Conservation (phyloP, 345 rosid genomes). For the Cardamine chenopodiifolia region DNA sequence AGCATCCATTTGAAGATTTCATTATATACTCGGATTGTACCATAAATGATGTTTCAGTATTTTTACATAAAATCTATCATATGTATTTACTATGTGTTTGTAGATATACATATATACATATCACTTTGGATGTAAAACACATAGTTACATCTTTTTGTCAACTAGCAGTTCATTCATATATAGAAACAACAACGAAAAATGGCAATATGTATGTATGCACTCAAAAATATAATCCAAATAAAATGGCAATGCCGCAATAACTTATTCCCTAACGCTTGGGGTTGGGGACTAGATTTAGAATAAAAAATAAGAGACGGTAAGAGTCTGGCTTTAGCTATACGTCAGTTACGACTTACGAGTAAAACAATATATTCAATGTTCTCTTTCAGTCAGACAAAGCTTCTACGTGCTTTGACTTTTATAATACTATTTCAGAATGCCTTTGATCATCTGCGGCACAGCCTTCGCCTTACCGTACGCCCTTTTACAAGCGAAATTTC, state of each 20-base stretch:
- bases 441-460: neutral
- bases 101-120: too few species aligned
- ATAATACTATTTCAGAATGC: neutral
- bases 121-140: neutral
- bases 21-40: too few species aligned
- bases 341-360: slow-evolving; percentile 18
- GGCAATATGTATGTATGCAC: neutral
- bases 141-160: neutral
- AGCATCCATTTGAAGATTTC: neutral
- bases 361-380: slow-evolving; percentile 26
- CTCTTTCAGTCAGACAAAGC: slow-evolving; percentile 28
- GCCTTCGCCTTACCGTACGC: neutral
- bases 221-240: neutral
- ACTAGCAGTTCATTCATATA: neutral
- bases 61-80: neutral
- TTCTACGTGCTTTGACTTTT: slow-evolving; percentile 15
- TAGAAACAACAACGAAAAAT: neutral
- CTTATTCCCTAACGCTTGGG: neutral
- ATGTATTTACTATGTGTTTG: neutral
- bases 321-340: neutral
- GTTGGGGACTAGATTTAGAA: too few species aligned
- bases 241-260: neutral
- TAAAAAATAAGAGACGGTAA: too few species aligned
- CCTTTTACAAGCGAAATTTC: neutral
- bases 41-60: neutral